These are phyloP conservation scores for Taiwanofungus camphoratus DNA, from an alignment of 1,284 basidiomycete genomes.

Conservation along the genomic window DNA sequence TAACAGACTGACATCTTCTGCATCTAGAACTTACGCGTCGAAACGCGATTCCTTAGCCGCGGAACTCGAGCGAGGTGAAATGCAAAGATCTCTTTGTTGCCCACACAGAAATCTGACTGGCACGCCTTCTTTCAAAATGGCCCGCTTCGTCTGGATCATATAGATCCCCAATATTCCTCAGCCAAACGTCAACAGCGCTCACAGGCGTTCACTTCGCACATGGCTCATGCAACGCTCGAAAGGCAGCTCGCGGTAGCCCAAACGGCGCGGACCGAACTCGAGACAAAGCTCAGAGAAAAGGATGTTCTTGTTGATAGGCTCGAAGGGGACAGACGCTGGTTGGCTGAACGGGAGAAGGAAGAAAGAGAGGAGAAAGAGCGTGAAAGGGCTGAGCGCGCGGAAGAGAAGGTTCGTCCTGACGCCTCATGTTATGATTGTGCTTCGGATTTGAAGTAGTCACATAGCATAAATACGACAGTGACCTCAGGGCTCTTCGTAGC, in stretches of 20 bases:
- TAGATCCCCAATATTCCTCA: constrained; percentile 55
- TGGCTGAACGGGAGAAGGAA: constrained; percentile 52
- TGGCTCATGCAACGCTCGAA: constrained; percentile 55
- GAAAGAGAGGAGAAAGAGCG: constrained; percentile 56
- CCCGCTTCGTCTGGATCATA: background rate
- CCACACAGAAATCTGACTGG: background rate
- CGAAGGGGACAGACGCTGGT: constrained; percentile 59
- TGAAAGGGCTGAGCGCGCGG: constrained; percentile 39
- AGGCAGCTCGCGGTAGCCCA: constrained; percentile 54
- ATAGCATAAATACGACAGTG: constrained; percentile 32
- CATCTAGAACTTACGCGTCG: constrained; percentile 23
- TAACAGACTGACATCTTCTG: constrained; percentile 15
- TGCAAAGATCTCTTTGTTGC: constrained; percentile 9
- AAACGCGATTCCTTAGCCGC: constrained; percentile 61
- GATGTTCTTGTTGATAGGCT: constrained; percentile 50
- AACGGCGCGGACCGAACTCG: constrained; percentile 52
- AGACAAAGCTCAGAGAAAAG: constrained; percentile 58
- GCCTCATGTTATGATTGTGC: background rate
- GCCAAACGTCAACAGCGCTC: constrained; percentile 58
- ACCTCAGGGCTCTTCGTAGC: constrained; percentile 43
- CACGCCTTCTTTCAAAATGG: background rate
- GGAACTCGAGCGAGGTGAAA: constrained; percentile 56
- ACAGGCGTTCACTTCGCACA: constrained; percentile 51
- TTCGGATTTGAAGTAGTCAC: constrained; percentile 7
- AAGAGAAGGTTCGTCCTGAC: constrained; percentile 45